phyloP scores from a whole-genome alignment of 805 yeast genomes.

The Hanseniaspora guilliermondii region DNA sequence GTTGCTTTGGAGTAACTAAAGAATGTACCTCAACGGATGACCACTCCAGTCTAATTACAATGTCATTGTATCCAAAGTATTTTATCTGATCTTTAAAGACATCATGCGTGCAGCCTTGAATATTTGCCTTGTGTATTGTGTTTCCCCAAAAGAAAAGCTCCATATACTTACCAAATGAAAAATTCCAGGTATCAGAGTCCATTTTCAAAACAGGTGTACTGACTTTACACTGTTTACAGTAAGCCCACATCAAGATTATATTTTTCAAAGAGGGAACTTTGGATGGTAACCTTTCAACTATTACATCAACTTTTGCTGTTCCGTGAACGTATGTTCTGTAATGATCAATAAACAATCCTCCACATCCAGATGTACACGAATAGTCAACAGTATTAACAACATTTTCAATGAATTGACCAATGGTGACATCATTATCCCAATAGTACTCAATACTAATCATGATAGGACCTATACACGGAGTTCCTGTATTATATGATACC shows the following conservation, averaged over 20 bases:
- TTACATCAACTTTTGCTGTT: conserved; percentile 64
- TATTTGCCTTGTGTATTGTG: conserved; percentile 40
- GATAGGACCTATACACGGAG: conserved; percentile 89
- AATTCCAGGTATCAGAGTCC: conserved; percentile 79
- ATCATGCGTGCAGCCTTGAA: conserved; percentile 66
- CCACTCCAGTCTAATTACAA: conserved; percentile 69
- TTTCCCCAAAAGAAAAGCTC: conserved; percentile 74
- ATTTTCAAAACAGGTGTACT: conserved; percentile 68
- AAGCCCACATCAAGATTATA: conserved; percentile 80
- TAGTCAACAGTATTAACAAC: conserved; percentile 53
- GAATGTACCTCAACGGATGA: conserved; percentile 65
- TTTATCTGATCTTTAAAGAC: conserved; percentile 70
- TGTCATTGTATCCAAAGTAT: conserved; percentile 69
- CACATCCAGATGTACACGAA: conserved; percentile 73
- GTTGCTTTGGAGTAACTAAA: conserved; percentile 62
- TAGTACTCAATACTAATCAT: conserved; percentile 74
- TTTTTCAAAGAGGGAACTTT: conserved; percentile 49
- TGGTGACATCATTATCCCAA: conserved; percentile 77
- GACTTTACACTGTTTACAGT: conserved; percentile 65
- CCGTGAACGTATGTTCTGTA: conserved; percentile 84
- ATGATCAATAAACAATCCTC: conserved; percentile 56
- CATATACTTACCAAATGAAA: conserved; percentile 84
- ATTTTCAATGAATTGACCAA: conserved; percentile 82
- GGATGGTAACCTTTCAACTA: conserved; percentile 49
- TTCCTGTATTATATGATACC: conserved; percentile 70